A percentile compares a stretch with the other conserved stretches of the same genome.
Conservation (phyloP, 257 asterid genomes). For the Jaltomata sinuosa region DNA sequence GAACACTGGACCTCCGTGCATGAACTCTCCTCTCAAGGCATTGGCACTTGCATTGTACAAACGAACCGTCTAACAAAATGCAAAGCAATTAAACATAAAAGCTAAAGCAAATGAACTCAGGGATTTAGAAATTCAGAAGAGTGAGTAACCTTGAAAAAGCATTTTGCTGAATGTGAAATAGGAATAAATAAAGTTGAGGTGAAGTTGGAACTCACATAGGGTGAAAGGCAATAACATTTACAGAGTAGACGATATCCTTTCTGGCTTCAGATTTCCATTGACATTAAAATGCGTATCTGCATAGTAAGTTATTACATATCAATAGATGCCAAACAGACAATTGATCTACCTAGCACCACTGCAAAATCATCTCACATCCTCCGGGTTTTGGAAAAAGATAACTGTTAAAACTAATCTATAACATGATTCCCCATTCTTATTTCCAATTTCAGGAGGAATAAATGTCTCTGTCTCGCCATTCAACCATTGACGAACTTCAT, state of each 20-base stretch:
- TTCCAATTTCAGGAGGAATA: not conserved
- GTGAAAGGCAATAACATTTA: conserved; percentile 80
- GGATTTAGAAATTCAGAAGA: too few species aligned
- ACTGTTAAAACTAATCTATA: not conserved
- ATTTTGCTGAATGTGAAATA: not conserved
- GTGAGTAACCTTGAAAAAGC: conserved; percentile 26
- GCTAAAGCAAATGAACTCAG: too few species aligned
- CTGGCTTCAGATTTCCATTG: conserved; percentile 80
- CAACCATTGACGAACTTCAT: not conserved
- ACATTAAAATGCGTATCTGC: conserved; percentile 83
- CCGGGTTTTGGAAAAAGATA: too few species aligned
- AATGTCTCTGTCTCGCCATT: not conserved
- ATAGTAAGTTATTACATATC: not conserved
- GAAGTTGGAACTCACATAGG: conserved; percentile 52
- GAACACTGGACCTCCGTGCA: conserved; percentile 73
- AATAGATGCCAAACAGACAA: not conserved
- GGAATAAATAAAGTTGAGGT: not conserved
- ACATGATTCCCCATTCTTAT: not conserved
- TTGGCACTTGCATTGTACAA: conserved; percentile 87
- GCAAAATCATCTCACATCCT: too few species aligned
- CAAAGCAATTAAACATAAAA: not conserved
- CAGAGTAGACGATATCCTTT: conserved; percentile 71
- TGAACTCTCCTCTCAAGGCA: conserved; percentile 63
- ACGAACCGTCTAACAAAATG: conserved; percentile 39
- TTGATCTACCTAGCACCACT: too few species aligned